A percentile compares a stretch with the other conserved stretches of the same genome.
phyloP scores from a whole-genome alignment of 108 stramenopile species.

The Discostella pseudostelligera region DNA sequence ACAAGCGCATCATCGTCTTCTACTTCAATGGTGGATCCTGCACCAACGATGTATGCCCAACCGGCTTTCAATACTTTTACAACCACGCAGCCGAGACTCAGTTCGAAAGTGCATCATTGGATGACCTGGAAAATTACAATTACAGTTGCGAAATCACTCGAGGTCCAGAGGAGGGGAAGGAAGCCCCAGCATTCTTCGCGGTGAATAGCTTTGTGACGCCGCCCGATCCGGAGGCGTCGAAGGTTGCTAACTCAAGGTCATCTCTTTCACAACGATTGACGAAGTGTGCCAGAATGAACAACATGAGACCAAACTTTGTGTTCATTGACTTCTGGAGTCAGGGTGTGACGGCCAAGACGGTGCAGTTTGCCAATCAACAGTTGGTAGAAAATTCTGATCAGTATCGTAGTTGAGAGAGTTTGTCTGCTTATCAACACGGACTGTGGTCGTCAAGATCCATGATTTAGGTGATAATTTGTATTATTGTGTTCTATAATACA shows the following conservation, averaged over 20 bases:
- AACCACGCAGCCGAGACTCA: constrained; percentile 63
- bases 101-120: constrained; percentile 46
- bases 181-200: constrained; percentile 32
- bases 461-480: too few relatives aligned
- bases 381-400: constrained; percentile 1
- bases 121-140: constrained; percentile 41
- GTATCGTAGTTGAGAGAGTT: not conserved
- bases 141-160: constrained; percentile 52
- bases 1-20: constrained; percentile 65
- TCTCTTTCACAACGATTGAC: constrained; percentile 26
- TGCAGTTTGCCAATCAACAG: constrained; percentile 37
- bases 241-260: constrained; percentile 28
- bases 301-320: constrained; percentile 42
- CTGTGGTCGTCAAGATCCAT: too few relatives aligned
- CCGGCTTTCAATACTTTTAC: constrained; percentile 47
- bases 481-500: too few relatives aligned
- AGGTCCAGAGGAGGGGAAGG: constrained; percentile 27
- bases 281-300: constrained; percentile 28
- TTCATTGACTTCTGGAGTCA: constrained; percentile 44
- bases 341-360: constrained; percentile 24
- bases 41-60: constrained; percentile 53
- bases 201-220: constrained; percentile 48
- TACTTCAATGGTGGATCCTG: constrained; percentile 63
- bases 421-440: too few relatives aligned
- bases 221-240: constrained; percentile 30